These are phyloP conservation scores for Hanseniaspora uvarum DNA, from an alignment of 1,139 yeast genomes.

Conservation along the genomic window DNA sequence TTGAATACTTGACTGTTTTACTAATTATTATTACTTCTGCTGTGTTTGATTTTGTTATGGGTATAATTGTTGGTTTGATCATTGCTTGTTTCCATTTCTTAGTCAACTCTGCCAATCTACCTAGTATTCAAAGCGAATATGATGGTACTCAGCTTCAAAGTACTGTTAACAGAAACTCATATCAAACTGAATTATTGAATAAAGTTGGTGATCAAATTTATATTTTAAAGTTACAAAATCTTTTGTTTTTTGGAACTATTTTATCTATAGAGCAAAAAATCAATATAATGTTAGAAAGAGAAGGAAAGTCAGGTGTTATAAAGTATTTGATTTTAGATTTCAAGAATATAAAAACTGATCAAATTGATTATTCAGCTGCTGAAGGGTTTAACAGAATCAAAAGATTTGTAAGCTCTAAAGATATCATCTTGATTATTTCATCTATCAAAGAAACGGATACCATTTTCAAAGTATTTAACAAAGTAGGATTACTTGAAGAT, in stretches of 20 bases:
- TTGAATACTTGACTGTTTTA: constrained; percentile 75
- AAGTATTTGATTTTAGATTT: constrained; percentile 76
- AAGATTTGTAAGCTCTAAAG: constrained; percentile 59
- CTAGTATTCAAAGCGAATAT: constrained; percentile 71
- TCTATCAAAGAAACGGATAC: constrained; percentile 61
- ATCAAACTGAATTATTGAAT: constrained; percentile 73
- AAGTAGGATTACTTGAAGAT: constrained; percentile 59
- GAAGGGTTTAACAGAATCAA: constrained; percentile 87
- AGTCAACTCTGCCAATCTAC: constrained; percentile 76
- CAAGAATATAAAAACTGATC: constrained; percentile 56
- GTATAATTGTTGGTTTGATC: constrained; percentile 80
- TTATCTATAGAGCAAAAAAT: constrained; percentile 78
- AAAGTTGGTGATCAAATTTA: constrained; percentile 88
- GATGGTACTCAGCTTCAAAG: constrained; percentile 86
- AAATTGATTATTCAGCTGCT: constrained; percentile 89
- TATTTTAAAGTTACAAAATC: constrained; percentile 75
- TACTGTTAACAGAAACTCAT: constrained; percentile 83
- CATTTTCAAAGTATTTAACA: constrained; percentile 53
- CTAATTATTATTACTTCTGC: constrained; percentile 91
- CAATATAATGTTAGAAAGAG: constrained; percentile 47
- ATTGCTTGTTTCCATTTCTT: constrained; percentile 88
- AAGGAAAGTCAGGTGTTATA: constrained; percentile 41
- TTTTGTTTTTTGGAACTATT: constrained; percentile 87
- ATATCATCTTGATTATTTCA: constrained; percentile 64
- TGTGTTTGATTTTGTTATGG: constrained; percentile 84